Evolutionary conservation across 805 yeast genomes (phyloP), one percentile per base, ranked within the genome.

Genomic region (Saturnispora halmiae): DNA sequence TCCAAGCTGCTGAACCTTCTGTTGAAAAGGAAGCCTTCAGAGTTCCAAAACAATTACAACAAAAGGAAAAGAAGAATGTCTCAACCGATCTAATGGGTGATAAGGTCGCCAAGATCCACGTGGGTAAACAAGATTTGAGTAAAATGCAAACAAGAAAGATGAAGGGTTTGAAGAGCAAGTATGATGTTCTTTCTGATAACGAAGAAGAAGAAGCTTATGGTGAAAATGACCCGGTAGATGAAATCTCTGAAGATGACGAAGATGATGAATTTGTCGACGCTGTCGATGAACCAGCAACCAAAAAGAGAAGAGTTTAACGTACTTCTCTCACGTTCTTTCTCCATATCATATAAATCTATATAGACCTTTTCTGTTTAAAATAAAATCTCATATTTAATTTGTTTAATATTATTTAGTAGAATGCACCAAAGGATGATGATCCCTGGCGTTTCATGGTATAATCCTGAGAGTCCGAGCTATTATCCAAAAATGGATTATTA

Each of bases 81-180:
- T 80, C 80, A 47, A 75, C 79, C 34, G 97, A 92, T 60, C 55
- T 70, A 42, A 74, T 92, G 83, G 98, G 98, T 66, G 98, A 92
- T 63, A 86, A 90, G 76, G 73, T 92, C 46, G 98, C 96, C 54
- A 83, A 90, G 66, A 78, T 92, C 55, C 98, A 92, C 60, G 82
- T 92, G 64, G 96, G 96, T 65, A 79, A 79, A 61, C 98, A 92
- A 70, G 97, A 92, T 61, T 70, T 92, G 61, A 71, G 75, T 58
- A 80, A 80, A 61, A 63, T 92, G 59, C 98, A 92, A 67, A 90
- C 98, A 5, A 78, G 98, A 66, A 92, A 92, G 77, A 86, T 92
- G 96, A 92, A 92, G 73, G 98, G 98, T 61, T 72, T 92, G 58
- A 92, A 92, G 67, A 72, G 83, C 42, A 77, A 74, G 60, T 88